Evolutionary conservation across 2,329 filamentous ascomycete species (phyloP).

Genomic region (Ceratocystis alfenasii): DNA sequence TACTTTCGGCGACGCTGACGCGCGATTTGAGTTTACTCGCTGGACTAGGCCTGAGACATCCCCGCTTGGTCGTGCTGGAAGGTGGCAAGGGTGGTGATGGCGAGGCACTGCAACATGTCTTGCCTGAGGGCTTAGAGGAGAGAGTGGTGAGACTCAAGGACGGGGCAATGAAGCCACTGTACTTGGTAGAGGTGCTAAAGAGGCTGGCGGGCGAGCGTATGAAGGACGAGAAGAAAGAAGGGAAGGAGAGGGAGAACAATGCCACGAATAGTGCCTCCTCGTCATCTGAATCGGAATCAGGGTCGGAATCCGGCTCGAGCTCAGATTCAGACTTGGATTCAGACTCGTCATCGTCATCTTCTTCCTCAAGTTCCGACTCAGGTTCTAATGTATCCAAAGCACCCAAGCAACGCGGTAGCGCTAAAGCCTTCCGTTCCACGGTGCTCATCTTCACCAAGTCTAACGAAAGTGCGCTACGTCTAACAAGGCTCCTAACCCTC

Average conservation of each 20-base stretch:
- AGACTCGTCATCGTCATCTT: constrained; percentile 27
- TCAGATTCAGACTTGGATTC: constrained; percentile 25
- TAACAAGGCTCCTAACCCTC: constrained; percentile 65
- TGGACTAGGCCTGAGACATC: constrained; percentile 58
- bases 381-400: constrained; percentile 24
- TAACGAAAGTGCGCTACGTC: constrained; percentile 74
- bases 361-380: constrained; percentile 26
- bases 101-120: constrained; percentile 32
- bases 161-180: constrained; percentile 60
- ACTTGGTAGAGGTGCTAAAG: constrained; percentile 46
- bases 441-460: constrained; percentile 82
- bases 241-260: constrained; percentile 32
- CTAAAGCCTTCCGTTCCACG: constrained; percentile 30
- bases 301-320: not conserved
- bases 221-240: constrained; percentile 25
- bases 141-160: constrained; percentile 25
- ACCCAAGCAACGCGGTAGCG: constrained; percentile 22
- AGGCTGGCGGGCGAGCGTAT: constrained; percentile 27
- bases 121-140: constrained; percentile 47
- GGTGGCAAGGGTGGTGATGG: constrained; percentile 30
- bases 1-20: constrained; percentile 88
- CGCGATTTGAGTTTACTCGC: constrained; percentile 69
- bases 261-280: constrained; percentile 28
- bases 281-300: not conserved
- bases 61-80: constrained; percentile 65